These are phyloP conservation scores for Naganishia onofrii DNA, from an alignment of 768 basidiomycete genomes.

Conservation along the genomic window DNA sequence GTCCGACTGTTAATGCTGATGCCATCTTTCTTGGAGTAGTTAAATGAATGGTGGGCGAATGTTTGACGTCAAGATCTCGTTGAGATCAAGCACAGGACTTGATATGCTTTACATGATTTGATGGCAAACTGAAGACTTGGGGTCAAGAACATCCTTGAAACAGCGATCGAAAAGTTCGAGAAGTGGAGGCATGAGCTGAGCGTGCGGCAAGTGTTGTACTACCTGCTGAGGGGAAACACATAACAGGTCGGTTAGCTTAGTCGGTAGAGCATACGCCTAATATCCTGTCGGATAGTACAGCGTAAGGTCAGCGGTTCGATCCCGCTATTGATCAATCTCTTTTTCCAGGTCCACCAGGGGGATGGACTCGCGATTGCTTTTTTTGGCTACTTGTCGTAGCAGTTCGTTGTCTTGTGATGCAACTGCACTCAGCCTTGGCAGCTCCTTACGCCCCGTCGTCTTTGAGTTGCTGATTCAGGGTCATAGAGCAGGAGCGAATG, in stretches of 20 bases:
- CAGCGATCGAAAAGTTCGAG: slow-evolving; percentile 7
- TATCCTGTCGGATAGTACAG: not conserved
- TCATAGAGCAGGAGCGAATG: too few species aligned
- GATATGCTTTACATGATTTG: not conserved
- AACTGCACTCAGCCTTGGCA: too few species aligned
- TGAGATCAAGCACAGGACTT: not conserved
- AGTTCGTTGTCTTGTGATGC: too few species aligned
- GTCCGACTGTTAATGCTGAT: slow-evolving; percentile 44
- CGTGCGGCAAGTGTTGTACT: too few species aligned
- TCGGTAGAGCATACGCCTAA: too few species aligned
- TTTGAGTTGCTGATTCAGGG: too few species aligned
- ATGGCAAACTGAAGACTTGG: not conserved
- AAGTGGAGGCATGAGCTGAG: slow-evolving; percentile 2
- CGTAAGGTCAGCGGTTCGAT: slow-evolving; percentile 15
- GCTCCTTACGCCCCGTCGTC: too few species aligned
- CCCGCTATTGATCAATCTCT: not conserved
- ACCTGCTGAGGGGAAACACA: too few species aligned
- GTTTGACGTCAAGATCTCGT: not conserved
- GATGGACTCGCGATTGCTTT: too few species aligned
- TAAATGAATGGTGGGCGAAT: not conserved
- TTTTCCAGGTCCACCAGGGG: too few species aligned
- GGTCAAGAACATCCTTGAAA: not conserved
- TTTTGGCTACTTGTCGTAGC: too few species aligned
- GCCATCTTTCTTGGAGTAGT: slow-evolving; percentile 38
- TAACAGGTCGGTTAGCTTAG: too few species aligned